Evolutionary conservation across 176 grass and related monocot genomes (phyloP).

Genomic region (Aegilops bicornis): DNA sequence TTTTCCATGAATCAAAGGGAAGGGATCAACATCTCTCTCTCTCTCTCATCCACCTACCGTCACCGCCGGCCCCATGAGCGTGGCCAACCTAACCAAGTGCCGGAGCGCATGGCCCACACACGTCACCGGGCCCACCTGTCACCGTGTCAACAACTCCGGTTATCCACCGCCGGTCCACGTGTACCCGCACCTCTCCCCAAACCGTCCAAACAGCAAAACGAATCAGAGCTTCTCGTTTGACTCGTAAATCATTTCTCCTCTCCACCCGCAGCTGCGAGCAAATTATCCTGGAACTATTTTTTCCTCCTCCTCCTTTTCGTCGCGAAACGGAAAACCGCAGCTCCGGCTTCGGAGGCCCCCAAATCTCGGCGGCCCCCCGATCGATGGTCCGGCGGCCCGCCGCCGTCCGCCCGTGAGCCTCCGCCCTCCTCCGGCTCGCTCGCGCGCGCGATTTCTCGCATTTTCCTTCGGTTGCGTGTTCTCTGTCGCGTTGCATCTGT

Average conservation of each 20-base stretch:
- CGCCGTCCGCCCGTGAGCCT: not conserved
- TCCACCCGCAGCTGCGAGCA: not conserved
- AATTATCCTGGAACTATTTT: not conserved
- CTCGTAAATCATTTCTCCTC: not conserved
- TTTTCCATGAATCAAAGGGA: not conserved
- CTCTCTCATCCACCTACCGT: not conserved
- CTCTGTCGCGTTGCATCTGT: conserved; percentile 30
- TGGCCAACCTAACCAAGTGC: conserved; percentile 12
- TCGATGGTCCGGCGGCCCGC: conserved; percentile 19
- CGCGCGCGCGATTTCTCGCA: not conserved
- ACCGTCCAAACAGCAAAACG: not conserved
- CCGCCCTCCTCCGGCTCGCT: not conserved
- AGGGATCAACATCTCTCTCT: not conserved
- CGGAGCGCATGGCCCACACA: not conserved
- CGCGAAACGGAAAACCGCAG: not conserved
- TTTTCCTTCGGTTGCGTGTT: not conserved
- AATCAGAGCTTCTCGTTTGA: not conserved
- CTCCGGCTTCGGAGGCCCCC: not conserved
- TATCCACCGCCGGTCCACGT: conserved; percentile 8
- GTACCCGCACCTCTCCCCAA: not conserved
- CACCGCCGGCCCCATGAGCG: not conserved
- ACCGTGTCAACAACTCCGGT: not conserved
- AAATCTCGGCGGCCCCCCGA: not conserved
- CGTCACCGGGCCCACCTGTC: not conserved
- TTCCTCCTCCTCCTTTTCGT: not conserved